Base-by-base conservation (phyloP, 768 basidiomycete genomes). In the Phanerochaete carnosa region DNA sequence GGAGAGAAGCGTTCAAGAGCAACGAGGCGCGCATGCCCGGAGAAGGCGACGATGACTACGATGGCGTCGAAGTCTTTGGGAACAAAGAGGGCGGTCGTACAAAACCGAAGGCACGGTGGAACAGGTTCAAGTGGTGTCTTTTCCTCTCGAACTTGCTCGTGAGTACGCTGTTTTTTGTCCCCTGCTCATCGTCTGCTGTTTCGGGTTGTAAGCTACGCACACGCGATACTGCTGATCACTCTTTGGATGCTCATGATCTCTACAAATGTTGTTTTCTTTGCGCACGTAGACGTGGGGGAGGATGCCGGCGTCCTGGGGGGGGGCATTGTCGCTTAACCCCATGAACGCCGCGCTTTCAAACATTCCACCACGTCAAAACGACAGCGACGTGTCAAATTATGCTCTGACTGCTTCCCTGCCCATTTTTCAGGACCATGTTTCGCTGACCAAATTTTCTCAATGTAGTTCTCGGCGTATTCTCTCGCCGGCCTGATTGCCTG, bases 41-140 rank as follows among this genome's bases (percentile, higher is more conserved):
- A 25, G 72, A 67, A 6, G 69, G 68, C 55, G 75, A 76, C 61
- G 75, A 76, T 19, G 75, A 76, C 64, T 73, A 74, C 57, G 75
- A 76, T 47, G 74, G 75, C 16, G 66, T 75, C 29, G 64, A 66
- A 37, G 53, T 74, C 72, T 83, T 80, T 69, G 73, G 66, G 22
- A 74, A 66, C 59, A 77, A 78, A 39, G 75, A 72, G 52, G 71
- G 73, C 30, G 75, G 75, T 57, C 74, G 73, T 60, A 69, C 68
- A 0, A 74, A 75, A 61, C 72, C 79, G 52, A 74, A 75, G 62
- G 73, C 89, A 59, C 76, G 86, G 16, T 95, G 92, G 92, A 94
- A 86, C 69, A 82, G 78, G 63, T 94, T 94, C 81, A 94, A 95
- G 71, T 93, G 90, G 90, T 75, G 80, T 12, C 72, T 94, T 3